phyloP scores from a whole-genome alignment of 2,329 filamentous ascomycete genomes.

The Paraconiothyrium brasiliense region DNA sequence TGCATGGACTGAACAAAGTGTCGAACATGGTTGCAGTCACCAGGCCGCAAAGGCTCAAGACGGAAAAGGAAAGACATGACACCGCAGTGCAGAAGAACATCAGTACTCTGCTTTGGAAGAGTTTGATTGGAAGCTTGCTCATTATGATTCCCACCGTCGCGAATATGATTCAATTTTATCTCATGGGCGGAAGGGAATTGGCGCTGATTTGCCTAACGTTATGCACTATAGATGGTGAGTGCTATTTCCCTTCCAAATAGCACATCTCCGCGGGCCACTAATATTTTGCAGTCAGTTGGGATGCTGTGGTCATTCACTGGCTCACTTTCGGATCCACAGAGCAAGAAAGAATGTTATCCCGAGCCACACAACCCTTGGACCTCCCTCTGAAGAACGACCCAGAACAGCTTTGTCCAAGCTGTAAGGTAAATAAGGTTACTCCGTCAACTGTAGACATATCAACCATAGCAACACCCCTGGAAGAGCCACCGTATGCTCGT shows the following conservation, averaged over 20 bases:
- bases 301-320: constrained; percentile 31
- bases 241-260: no score
- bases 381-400: neutral
- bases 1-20: constrained; percentile 12
- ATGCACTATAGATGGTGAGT: constrained; percentile 51
- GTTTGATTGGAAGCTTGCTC: constrained; percentile 40
- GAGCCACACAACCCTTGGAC: neutral
- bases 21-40: constrained; percentile 5
- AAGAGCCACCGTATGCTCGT: neutral
- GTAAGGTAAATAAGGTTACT: neutral
- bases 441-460: neutral
- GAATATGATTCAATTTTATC: constrained; percentile 48
- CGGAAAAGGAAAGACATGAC: constrained; percentile 3
- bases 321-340: constrained; percentile 27
- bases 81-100: constrained; percentile 31
- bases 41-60: neutral
- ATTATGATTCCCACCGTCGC: constrained; percentile 49
- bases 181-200: constrained; percentile 42
- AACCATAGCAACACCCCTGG: neutral
- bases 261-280: constrained; percentile 5
- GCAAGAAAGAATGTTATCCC: neutral
- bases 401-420: neutral
- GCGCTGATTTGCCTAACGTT: constrained; percentile 51
- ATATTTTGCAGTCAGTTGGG: constrained; percentile 26
- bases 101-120: constrained; percentile 37